A percentile compares a stretch with the other conserved stretches of the same genome.
These are phyloP conservation scores for Yarrowia alimentaria DNA, from an alignment of 805 yeast species.

Conservation along the genomic window DNA sequence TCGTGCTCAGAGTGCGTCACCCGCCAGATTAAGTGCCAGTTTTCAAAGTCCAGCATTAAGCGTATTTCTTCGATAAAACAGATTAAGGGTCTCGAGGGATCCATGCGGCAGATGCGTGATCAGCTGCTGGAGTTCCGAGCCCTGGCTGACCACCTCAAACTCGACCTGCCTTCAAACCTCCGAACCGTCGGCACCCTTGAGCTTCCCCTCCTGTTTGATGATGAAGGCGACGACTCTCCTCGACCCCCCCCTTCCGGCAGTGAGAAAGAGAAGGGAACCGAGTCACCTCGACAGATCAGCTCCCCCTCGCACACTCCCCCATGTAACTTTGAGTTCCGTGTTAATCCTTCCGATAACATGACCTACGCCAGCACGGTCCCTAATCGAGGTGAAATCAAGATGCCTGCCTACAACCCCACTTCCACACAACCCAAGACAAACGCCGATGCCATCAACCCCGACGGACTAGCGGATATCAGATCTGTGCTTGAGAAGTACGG, in stretches of 20 bases:
- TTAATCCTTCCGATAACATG: conserved; percentile 22
- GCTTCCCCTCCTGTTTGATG: conserved; percentile 16
- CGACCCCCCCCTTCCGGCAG: conserved; percentile 1
- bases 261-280: conserved; percentile 1
- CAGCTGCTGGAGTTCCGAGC: conserved; percentile 29
- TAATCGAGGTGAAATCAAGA: conserved; percentile 8
- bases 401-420: conserved; percentile 9
- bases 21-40: conserved; percentile 37
- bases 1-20: conserved; percentile 38
- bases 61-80: conserved; percentile 35
- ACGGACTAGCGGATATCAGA: not conserved
- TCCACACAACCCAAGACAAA: conserved; percentile 2
- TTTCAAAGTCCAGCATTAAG: conserved; percentile 36
- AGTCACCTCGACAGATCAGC: conserved; percentile 3
- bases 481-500: conserved; percentile 6
- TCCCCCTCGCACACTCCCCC: not conserved
- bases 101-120: conserved; percentile 27
- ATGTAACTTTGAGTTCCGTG: conserved; percentile 14
- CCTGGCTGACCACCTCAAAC: conserved; percentile 6
- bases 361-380: conserved; percentile 1
- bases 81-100: conserved; percentile 31
- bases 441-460: conserved; percentile 14
- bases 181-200: conserved; percentile 3
- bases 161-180: conserved; percentile 2
- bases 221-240: conserved; percentile 12